Percentiles rank a stretch among this genome's conserved stretches.
Evolutionary conservation across 768 basidiomycete genomes (phyloP).

Genomic region (Suillus subaureus): DNA sequence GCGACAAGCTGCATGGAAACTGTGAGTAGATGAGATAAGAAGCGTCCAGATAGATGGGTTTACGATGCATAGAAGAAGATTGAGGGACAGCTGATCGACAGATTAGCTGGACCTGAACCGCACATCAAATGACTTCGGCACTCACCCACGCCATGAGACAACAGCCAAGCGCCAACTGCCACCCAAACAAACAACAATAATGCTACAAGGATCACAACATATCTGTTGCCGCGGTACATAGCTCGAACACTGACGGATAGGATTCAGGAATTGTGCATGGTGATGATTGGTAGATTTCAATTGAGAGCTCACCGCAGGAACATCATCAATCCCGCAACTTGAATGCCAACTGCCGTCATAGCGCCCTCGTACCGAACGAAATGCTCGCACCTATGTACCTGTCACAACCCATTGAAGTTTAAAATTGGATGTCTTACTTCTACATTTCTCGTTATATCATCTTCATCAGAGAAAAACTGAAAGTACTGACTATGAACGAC

Average conservation of each 20-base stretch:
- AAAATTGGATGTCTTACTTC: slow-evolving; percentile 11
- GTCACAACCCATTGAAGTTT: slow-evolving; percentile 4
- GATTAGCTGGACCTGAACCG: slow-evolving; percentile 6
- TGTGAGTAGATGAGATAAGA: slow-evolving; percentile 14
- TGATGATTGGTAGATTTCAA: background rate
- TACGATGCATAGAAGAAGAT: slow-evolving; percentile 12
- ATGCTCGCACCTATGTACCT: slow-evolving; percentile 38
- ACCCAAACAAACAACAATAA: slow-evolving; percentile 45
- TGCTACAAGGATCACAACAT: slow-evolving; percentile 16
- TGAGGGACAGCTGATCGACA: slow-evolving; percentile 18
- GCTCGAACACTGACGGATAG: slow-evolving; percentile 19
- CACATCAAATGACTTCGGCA: slow-evolving; percentile 2
- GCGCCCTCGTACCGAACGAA: slow-evolving; percentile 55
- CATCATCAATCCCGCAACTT: slow-evolving; percentile 45
- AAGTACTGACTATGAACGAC: slow-evolving; percentile 10
- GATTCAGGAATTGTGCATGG: background rate
- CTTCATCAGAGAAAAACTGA: background rate
- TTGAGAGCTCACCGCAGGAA: slow-evolving; percentile 38
- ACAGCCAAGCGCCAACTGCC: slow-evolving; percentile 53
- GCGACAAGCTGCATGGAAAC: slow-evolving; percentile 37
- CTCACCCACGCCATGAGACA: slow-evolving; percentile 52
- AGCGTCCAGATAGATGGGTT: slow-evolving; percentile 21
- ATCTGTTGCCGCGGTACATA: slow-evolving; percentile 16
- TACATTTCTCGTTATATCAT: background rate
- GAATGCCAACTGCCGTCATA: slow-evolving; percentile 44